Conservation (phyloP, 441 rosid species). For the Geranium incanum region DNA sequence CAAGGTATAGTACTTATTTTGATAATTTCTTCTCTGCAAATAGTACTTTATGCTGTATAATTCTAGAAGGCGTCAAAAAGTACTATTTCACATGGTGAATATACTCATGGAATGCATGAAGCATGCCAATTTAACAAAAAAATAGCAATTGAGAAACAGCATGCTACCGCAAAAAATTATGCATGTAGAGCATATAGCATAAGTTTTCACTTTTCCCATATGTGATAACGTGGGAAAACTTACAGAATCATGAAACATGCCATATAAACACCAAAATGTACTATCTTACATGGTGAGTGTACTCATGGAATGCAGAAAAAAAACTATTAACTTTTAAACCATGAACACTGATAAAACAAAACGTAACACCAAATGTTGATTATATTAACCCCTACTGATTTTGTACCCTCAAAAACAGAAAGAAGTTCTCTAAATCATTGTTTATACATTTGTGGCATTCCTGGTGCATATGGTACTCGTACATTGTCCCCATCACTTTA, state of each 20-base stretch:
- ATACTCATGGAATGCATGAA: not conserved
- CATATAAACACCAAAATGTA: too few relatives aligned
- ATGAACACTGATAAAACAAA: not conserved
- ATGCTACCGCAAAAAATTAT: too few relatives aligned
- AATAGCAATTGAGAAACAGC: not conserved
- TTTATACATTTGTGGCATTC: not conserved
- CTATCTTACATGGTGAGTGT: too few relatives aligned
- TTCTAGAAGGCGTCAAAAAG: conserved; percentile 2
- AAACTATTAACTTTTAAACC: not conserved
- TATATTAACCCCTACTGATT: not conserved
- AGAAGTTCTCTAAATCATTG: not conserved
- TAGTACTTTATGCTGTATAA: not conserved
- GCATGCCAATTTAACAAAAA: not conserved
- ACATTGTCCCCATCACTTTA: not conserved
- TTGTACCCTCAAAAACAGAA: not conserved
- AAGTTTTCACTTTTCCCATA: not conserved
- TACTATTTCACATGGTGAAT: not conserved
- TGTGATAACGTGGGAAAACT: not conserved
- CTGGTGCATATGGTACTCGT: not conserved
- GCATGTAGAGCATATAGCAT: not conserved
- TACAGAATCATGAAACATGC: too few relatives aligned
- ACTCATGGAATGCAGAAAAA: not conserved
- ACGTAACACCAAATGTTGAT: not conserved
- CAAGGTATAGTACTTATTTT: not conserved
- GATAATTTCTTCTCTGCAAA: not conserved